phyloP scores from a whole-genome alignment of 1,284 basidiomycete species.

The Trichosporon inkin region DNA sequence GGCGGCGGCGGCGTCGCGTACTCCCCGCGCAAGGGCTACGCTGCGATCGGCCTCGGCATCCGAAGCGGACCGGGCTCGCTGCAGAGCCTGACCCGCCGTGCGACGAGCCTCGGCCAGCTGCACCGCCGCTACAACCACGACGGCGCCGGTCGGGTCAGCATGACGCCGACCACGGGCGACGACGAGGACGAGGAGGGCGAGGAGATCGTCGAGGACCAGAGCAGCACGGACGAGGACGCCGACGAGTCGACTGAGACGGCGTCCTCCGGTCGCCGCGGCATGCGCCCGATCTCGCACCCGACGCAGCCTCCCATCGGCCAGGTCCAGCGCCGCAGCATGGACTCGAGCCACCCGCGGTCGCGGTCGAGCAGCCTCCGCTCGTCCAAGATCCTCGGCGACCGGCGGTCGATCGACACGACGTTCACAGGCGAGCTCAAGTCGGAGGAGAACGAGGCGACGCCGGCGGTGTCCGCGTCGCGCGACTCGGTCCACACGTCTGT shows the following conservation, averaged over 20 bases:
- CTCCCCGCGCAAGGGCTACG: slow-evolving; percentile 10
- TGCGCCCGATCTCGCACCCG: slow-evolving; percentile 17
- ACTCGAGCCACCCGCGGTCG: background rate
- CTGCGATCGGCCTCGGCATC: slow-evolving; percentile 21
- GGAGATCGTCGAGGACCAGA: slow-evolving; percentile 34
- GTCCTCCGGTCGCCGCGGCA: slow-evolving; percentile 5
- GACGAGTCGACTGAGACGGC: slow-evolving; percentile 1
- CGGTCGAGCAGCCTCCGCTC: slow-evolving; percentile 15
- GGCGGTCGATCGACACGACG: slow-evolving; percentile 10
- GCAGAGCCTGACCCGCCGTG: slow-evolving; percentile 53
- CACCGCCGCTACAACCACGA: slow-evolving; percentile 37
- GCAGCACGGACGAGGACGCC: slow-evolving; percentile 39
- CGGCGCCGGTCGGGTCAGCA: slow-evolving; percentile 21
- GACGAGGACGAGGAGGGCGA: slow-evolving; percentile 35
- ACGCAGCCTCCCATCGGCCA: background rate
- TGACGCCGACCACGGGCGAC: background rate
- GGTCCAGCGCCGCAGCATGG: slow-evolving; percentile 4
- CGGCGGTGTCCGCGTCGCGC: slow-evolving; percentile 18
- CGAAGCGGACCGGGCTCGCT: slow-evolving; percentile 47
- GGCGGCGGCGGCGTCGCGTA: background rate
- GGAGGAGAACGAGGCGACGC: slow-evolving; percentile 11
- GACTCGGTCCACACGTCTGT: slow-evolving; percentile 2
- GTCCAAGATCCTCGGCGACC: slow-evolving; percentile 11
- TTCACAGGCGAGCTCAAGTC: slow-evolving; percentile 1
- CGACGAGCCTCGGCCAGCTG: slow-evolving; percentile 49